Evolutionary conservation across 1,284 basidiomycete species (phyloP), one percentile per base, ranked within the genome.

Genomic region (Anthracocystis walkeri): DNA sequence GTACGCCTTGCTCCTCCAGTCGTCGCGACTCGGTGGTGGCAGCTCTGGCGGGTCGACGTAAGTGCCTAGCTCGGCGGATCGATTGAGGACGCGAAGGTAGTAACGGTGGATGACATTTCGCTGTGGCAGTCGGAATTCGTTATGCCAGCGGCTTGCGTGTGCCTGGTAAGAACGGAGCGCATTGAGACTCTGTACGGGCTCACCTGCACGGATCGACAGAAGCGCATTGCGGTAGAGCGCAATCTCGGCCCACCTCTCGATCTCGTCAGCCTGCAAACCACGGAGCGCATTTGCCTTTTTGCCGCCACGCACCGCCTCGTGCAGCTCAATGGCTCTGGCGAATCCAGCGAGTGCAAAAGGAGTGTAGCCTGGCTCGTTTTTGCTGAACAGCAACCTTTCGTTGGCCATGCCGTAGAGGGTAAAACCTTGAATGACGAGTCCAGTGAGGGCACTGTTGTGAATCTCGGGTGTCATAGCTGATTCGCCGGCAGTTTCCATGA

Each of bases 211-310:
- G 51, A 84, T 67, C 31, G 78, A 79, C 23, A 84, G 71, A 2
- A 85, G 70, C 16, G 82, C 78, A 27, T 78, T 79, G 57, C 82
- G 79, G 68, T 85, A 85, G 25, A 85, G 76, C 0, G 83, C 83
- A 11, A 60, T 60, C 72, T 84, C 83, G 38, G 61, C 73, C 83
- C 83, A 85, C 49, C 77, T 65, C 68, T 84, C 83, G 54, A 83
- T 75, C 65, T 84, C 83, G 57, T 83, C 82, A 21, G 79, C 75
- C 18, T 75, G 77, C 52, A 78, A 35, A n/a, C 80, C 81, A 3
- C 77, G 75, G 38, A 82, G 72, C 3, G 76, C 81, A 27, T 79
- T 77, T 20, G 78, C 72, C 41, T 70, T 65, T 53, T 81, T 79
- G 55, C 78, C 75, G 25, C 82, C 81, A 35, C 83, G 72, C 38